Evolutionary conservation across 148 eudicot genomes (phyloP).

Genomic region (Rhododendron henanense): DNA sequence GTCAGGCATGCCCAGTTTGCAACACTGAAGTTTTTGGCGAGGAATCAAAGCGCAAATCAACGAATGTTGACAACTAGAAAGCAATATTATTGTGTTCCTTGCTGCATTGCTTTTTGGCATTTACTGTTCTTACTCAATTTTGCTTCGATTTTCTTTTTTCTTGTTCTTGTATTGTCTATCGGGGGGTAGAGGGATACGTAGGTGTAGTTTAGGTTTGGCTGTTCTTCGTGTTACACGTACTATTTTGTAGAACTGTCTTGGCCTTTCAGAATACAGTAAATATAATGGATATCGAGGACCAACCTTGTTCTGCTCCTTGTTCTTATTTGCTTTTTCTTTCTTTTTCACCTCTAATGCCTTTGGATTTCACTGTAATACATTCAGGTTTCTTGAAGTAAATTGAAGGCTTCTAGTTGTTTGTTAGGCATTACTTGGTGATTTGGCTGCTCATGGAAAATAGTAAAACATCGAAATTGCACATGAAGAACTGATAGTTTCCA

Average conservation of each 20-base stretch:
- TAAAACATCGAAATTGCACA: background rate
- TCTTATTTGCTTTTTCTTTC: background rate
- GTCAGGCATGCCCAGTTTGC: constrained; percentile 71
- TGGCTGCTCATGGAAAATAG: background rate
- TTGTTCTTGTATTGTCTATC: background rate
- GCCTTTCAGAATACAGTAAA: background rate
- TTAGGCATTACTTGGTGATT: background rate
- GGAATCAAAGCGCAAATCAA: constrained; percentile 27
- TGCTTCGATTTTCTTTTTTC: background rate
- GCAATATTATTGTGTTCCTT: constrained; percentile 7
- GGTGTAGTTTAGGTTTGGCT: background rate
- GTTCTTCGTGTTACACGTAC: background rate
- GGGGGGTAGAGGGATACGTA: background rate
- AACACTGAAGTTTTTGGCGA: constrained; percentile 53
- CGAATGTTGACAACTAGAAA: constrained; percentile 17
- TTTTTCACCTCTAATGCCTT: background rate
- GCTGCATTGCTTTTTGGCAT: background rate
- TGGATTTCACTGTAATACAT: background rate
- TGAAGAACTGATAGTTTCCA: background rate
- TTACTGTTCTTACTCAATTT: background rate
- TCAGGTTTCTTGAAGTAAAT: background rate
- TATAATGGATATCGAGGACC: constrained; percentile 6
- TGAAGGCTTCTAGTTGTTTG: background rate
- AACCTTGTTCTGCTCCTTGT: background rate
- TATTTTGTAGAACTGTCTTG: background rate